These are phyloP conservation scores for Voacanga thouarsii DNA, from an alignment of 257 asterid species.

Conservation along the genomic window DNA sequence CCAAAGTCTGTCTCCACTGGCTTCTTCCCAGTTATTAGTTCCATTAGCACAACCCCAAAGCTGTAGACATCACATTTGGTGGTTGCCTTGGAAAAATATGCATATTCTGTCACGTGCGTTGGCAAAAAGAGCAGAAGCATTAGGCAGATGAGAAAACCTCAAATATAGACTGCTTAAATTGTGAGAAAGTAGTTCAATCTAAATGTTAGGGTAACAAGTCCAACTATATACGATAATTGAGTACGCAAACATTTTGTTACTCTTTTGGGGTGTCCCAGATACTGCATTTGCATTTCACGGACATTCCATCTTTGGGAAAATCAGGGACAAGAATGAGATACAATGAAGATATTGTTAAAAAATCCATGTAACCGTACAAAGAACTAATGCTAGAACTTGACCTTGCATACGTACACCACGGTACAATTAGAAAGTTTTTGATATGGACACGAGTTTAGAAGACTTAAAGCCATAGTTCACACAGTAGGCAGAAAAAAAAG, in stretches of 20 bases:
- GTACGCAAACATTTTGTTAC: background rate
- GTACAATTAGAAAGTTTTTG: background rate
- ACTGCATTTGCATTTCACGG: no score
- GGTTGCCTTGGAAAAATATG: slow-evolving; percentile 87
- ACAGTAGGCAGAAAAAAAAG: background rate
- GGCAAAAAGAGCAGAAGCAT: slow-evolving; percentile 10
- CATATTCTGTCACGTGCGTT: slow-evolving; percentile 54
- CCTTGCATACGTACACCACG: background rate
- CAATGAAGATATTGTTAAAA: background rate
- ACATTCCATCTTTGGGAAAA: background rate
- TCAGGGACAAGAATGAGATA: background rate
- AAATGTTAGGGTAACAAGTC: background rate
- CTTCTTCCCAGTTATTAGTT: slow-evolving; percentile 81
- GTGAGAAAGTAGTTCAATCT: background rate
- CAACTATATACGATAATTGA: background rate
- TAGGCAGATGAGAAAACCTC: background rate
- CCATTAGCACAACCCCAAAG: slow-evolving; percentile 88
- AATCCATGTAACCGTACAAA: background rate
- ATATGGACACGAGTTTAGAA: background rate
- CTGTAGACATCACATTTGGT: slow-evolving; percentile 92
- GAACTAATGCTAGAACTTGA: background rate
- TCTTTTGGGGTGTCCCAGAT: background rate
- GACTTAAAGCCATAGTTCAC: background rate
- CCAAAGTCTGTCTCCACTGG: slow-evolving; percentile 86
- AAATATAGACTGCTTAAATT: background rate